These are phyloP conservation scores for Fraxinus cuspidata DNA, from an alignment of 257 asterid genomes.

Conservation along the genomic window DNA sequence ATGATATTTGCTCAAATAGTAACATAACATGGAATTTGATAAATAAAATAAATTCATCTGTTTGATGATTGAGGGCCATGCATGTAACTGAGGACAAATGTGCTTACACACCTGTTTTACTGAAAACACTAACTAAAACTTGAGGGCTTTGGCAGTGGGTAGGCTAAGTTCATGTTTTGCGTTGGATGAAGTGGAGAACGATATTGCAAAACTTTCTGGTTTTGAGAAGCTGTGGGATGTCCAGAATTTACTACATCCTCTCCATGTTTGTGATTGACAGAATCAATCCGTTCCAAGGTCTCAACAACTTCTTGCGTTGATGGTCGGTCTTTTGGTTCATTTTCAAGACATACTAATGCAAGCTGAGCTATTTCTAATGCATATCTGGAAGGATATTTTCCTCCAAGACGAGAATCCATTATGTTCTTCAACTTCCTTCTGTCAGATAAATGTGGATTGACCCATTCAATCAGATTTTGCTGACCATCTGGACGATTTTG, in stretches of 20 bases:
- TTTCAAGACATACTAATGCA: conserved; percentile 9
- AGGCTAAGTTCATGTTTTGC: background rate
- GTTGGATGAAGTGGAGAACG: background rate
- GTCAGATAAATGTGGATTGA: conserved; percentile 10
- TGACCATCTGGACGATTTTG: background rate
- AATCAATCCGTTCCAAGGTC: background rate
- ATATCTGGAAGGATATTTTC: conserved; percentile 5
- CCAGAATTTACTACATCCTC: background rate
- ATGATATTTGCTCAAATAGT: too few relatives aligned
- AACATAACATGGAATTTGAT: too few relatives aligned
- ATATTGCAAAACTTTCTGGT: background rate
- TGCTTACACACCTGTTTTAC: background rate
- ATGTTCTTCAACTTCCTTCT: conserved; percentile 1
- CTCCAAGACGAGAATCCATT: conserved; percentile 13
- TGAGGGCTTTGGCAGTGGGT: background rate
- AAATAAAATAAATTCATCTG: too few relatives aligned
- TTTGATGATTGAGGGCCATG: background rate
- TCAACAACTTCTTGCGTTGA: conserved; percentile 12
- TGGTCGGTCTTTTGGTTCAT: conserved; percentile 8
- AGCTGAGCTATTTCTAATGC: conserved; percentile 7
- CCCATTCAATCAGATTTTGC: conserved; percentile 12
- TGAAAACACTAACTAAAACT: background rate
- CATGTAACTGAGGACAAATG: background rate
- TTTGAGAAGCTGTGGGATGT: background rate
- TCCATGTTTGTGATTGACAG: background rate